Conservation (phyloP, 1,284 basidiomycete species). For the Puccinia polysora region DNA sequence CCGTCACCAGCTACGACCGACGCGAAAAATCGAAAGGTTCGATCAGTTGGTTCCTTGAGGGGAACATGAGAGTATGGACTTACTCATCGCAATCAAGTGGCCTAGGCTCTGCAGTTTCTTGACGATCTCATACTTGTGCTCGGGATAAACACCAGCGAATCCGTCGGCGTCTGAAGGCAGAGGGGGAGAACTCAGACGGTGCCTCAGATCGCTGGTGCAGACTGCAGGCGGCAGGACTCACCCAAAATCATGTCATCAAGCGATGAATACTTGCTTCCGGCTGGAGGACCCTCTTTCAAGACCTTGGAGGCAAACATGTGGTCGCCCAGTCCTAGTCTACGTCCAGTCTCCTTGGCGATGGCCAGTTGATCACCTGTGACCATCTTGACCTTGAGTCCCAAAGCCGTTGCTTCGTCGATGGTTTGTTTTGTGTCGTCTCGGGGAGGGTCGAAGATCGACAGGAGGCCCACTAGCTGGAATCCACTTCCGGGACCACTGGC, state of each 20-base stretch:
- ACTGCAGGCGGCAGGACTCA: too few relatives aligned
- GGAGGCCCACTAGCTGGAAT: constrained; percentile 92
- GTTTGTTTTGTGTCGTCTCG: constrained; percentile 98
- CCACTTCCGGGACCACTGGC: constrained; percentile 80
- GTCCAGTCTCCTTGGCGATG: constrained; percentile 97
- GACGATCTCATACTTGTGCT: constrained; percentile 59
- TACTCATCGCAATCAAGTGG: constrained; percentile 38
- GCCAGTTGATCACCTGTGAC: constrained; percentile 98
- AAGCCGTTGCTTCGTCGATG: constrained; percentile 88
- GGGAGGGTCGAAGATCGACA: constrained; percentile 96
- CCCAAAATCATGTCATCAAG: constrained; percentile 70
- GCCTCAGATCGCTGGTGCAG: too few relatives aligned
- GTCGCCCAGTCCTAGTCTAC: constrained; percentile 89
- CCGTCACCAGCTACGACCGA: constrained; percentile 86
- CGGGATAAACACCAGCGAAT: constrained; percentile 90
- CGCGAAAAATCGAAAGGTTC: not conserved
- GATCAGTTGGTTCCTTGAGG: not conserved
- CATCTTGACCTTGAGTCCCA: constrained; percentile 99
- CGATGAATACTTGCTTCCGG: constrained; percentile 67
- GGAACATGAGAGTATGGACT: not conserved
- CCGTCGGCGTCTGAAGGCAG: constrained; percentile 73
- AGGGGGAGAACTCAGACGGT: too few relatives aligned
- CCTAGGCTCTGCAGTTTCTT: constrained; percentile 83
- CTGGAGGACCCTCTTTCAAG: constrained; percentile 80
- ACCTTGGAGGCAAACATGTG: constrained; percentile 97